These are phyloP conservation scores for Acacia confusa DNA, from an alignment of 306 rosid genomes.

Conservation along the genomic window DNA sequence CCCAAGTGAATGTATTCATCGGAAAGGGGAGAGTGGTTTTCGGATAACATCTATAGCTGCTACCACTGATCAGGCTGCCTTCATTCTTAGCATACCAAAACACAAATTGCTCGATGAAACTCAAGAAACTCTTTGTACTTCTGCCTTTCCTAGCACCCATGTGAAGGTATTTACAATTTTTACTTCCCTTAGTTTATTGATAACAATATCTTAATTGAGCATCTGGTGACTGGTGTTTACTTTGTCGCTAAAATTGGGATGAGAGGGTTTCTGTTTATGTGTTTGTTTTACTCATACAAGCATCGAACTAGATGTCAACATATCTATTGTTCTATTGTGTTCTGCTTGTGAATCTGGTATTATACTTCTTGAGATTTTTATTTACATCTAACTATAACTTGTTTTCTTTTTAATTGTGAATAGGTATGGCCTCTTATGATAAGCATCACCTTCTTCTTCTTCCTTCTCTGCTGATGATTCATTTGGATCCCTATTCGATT, in stretches of 20 bases:
- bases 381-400: slow-evolving; percentile 1
- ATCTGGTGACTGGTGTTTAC: neutral
- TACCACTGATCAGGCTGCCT: slow-evolving; percentile 89
- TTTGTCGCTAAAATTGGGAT: slow-evolving; percentile 9
- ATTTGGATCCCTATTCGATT: no score
- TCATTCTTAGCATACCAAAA: slow-evolving; percentile 87
- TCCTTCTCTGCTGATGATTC: no score
- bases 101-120: slow-evolving; percentile 85
- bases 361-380: neutral
- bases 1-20: slow-evolving; percentile 93
- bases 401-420: neutral
- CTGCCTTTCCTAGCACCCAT: slow-evolving; percentile 96
- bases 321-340: neutral
- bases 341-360: neutral
- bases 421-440: slow-evolving; percentile 93
- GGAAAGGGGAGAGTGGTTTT: slow-evolving; percentile 85
- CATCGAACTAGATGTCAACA: neutral
- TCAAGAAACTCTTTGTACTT: slow-evolving; percentile 86
- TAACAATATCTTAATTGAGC: neutral
- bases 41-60: slow-evolving; percentile 96
- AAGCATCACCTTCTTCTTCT: no score
- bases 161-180: slow-evolving; percentile 62
- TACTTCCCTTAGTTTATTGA: neutral
- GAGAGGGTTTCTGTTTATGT: no score
- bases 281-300: neutral